These are phyloP conservation scores for Clarireedia hainanense DNA, from an alignment of 2,329 filamentous ascomycete species.

Conservation along the genomic window DNA sequence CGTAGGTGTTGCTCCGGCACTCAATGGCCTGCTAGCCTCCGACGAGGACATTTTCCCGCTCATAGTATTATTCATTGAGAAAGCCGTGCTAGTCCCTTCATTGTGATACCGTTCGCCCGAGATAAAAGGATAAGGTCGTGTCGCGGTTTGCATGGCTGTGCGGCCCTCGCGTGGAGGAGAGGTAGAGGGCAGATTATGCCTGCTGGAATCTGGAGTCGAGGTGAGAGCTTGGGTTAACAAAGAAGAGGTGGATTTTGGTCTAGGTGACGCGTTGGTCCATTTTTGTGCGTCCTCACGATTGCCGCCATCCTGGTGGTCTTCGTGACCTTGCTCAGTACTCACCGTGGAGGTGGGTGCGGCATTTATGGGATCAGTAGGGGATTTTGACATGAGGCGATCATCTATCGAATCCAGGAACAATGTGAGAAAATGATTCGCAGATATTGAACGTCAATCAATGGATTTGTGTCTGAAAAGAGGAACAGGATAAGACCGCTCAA, in stretches of 20 bases:
- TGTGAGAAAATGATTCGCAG: slow-evolving; percentile 28
- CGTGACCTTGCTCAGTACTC: slow-evolving; percentile 21
- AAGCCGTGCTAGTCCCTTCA: slow-evolving; percentile 10
- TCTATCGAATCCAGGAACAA: slow-evolving; percentile 27
- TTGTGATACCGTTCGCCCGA: slow-evolving; percentile 11
- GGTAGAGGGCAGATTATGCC: neutral
- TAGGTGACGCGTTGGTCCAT: slow-evolving; percentile 14
- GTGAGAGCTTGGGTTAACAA: slow-evolving; percentile 26
- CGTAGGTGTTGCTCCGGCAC: slow-evolving; percentile 15
- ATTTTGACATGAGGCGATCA: slow-evolving; percentile 30
- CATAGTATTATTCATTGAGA: slow-evolving; percentile 13
- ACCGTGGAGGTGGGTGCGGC: slow-evolving; percentile 26
- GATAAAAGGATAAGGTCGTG: slow-evolving; percentile 1
- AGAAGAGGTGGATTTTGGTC: slow-evolving; percentile 19
- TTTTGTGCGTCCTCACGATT: slow-evolving; percentile 17
- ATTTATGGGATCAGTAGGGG: slow-evolving; percentile 28
- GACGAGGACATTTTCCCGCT: slow-evolving; percentile 9
- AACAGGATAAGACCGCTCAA: neutral
- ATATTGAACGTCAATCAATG: slow-evolving; percentile 21
- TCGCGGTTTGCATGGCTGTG: neutral
- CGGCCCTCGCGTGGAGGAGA: neutral
- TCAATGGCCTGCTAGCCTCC: slow-evolving; percentile 9
- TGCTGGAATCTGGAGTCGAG: slow-evolving; percentile 4
- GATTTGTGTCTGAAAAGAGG: neutral
- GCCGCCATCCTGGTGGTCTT: slow-evolving; percentile 19